Conservation (phyloP, 2,329 filamentous ascomycete species). For the Cadophora sp. region DNA sequence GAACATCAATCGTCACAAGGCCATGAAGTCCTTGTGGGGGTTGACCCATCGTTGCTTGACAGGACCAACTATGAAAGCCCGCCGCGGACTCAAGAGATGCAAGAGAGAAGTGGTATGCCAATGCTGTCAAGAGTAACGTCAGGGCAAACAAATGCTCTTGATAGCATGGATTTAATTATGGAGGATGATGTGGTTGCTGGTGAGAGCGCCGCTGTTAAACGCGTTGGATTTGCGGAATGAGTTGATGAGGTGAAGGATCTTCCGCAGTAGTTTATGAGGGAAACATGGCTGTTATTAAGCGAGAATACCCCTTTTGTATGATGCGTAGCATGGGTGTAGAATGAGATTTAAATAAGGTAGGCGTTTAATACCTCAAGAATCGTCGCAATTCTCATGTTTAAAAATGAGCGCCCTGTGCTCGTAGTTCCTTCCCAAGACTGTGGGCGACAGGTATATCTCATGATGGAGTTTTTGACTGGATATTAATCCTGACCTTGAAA, state of each 20-base stretch:
- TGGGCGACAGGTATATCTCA: too few species aligned
- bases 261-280: neutral
- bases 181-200: conserved; percentile 36
- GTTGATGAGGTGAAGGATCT: neutral
- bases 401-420: neutral
- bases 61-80: neutral
- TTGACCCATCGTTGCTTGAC: conserved; percentile 35
- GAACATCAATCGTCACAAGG: conserved; percentile 15
- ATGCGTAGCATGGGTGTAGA: neutral
- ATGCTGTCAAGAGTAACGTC: conserved; percentile 31
- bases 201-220: conserved; percentile 39
- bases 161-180: conserved; percentile 43
- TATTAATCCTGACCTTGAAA: too few species aligned
- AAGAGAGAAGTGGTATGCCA: conserved; percentile 38
- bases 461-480: too few species aligned
- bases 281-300: neutral
- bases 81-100: conserved; percentile 37
- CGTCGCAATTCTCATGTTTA: too few species aligned
- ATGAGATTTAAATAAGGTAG: neutral
- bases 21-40: conserved; percentile 36
- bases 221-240: conserved; percentile 37
- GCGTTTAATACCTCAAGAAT: neutral
- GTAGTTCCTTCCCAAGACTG: too few species aligned
- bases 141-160: conserved; percentile 29
- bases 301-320: conserved; percentile 17